Percentiles rank a stretch among this genome's conserved stretches.
phyloP scores from a whole-genome alignment of 495 filamentous ascomycete genomes.

The Acidiella bohemica region DNA sequence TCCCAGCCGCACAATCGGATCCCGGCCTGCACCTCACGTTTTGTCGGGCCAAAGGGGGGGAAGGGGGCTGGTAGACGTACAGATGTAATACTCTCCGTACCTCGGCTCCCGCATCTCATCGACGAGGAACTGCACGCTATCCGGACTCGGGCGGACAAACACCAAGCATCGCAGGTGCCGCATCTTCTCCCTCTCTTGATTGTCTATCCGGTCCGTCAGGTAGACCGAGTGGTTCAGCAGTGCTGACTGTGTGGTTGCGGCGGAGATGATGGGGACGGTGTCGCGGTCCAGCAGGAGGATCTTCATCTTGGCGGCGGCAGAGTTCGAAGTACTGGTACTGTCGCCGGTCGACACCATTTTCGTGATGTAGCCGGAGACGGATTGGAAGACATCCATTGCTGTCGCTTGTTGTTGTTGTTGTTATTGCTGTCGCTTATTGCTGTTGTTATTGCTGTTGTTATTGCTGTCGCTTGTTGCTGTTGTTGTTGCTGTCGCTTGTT shows the following conservation, averaged over 20 bases:
- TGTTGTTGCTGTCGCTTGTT: no score
- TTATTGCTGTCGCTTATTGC: no score
- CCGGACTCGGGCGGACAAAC: constrained; percentile 81
- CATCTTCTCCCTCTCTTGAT: constrained; percentile 88
- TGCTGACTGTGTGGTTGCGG: constrained; percentile 86
- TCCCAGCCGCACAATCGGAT: no score
- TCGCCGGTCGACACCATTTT: constrained; percentile 93
- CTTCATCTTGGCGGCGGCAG: constrained; percentile 92
- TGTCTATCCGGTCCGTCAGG: constrained; percentile 91
- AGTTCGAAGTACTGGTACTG: constrained; percentile 41
- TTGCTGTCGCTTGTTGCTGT: no score
- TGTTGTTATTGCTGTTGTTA: no score
- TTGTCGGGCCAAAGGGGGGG: background rate
- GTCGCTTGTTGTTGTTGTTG: no score
- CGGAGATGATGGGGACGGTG: constrained; percentile 86
- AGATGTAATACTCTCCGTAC: constrained; percentile 95
- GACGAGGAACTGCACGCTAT: constrained; percentile 82
- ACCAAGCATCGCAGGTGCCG: constrained; percentile 87
- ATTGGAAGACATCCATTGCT: constrained; percentile 84
- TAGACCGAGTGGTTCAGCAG: constrained; percentile 97
- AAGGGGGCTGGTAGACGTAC: constrained; percentile 22
- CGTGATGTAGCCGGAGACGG: constrained; percentile 87
- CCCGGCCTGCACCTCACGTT: no score
- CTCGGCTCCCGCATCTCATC: constrained; percentile 94
- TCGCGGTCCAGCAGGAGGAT: constrained; percentile 88